A percentile compares a stretch with the other conserved stretches of the same genome.
Conservation (phyloP, 345 rosid genomes). For the Rhizophora mangle region DNA sequence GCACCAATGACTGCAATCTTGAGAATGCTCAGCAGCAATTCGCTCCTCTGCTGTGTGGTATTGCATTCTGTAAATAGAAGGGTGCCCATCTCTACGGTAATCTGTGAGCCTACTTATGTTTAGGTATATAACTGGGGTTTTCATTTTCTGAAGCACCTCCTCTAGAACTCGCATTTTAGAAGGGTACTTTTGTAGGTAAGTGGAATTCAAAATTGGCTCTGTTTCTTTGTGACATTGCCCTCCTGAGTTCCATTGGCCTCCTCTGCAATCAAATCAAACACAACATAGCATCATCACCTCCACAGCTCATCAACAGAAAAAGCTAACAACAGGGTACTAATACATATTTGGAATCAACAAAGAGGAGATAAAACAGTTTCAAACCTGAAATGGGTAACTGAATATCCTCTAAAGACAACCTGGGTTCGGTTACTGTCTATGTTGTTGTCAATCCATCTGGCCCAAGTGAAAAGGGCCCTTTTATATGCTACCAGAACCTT, state of each 20-base stretch:
- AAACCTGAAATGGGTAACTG: slow-evolving; percentile 83
- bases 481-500: slow-evolving; percentile 75
- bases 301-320: not conserved
- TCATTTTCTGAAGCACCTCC: slow-evolving; percentile 49
- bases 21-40: slow-evolving; percentile 49
- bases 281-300: not conserved
- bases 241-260: slow-evolving; percentile 90
- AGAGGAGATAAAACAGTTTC: not conserved
- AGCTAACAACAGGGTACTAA: too few species aligned
- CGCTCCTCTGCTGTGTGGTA: slow-evolving; percentile 49
- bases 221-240: slow-evolving; percentile 83
- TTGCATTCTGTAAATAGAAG: slow-evolving; percentile 62
- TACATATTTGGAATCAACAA: not conserved
- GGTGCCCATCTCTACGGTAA: slow-evolving; percentile 84
- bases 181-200: slow-evolving; percentile 61
- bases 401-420: slow-evolving; percentile 76
- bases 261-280: slow-evolving; percentile 40
- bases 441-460: slow-evolving; percentile 75
- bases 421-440: slow-evolving; percentile 46
- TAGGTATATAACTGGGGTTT: slow-evolving; percentile 59
- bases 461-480: slow-evolving; percentile 83
- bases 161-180: slow-evolving; percentile 78
- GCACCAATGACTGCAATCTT: slow-evolving; percentile 98
- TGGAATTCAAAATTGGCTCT: slow-evolving; percentile 55
- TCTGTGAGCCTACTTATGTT: slow-evolving; percentile 78